Percentiles rank a stretch among this genome's conserved stretches.
phyloP scores from a whole-genome alignment of 192 early-diverging fungal genomes.

The Backusella parvicylindrica region DNA sequence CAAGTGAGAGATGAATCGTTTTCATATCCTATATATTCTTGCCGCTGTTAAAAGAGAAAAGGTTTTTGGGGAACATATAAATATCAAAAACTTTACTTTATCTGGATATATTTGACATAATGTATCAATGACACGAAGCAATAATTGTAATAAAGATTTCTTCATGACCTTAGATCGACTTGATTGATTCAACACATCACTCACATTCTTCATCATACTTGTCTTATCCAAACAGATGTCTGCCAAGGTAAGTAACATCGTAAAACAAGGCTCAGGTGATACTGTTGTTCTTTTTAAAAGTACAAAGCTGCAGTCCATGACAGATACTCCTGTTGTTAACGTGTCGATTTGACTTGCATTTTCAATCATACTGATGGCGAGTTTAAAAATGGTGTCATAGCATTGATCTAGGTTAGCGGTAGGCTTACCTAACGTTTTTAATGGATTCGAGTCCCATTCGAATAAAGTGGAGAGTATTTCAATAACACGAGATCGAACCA shows the following conservation, averaged over 20 bases:
- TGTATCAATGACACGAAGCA: background rate
- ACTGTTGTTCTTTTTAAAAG: background rate
- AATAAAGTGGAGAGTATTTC: constrained; percentile 44
- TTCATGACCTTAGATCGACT: background rate
- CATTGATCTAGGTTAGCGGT: background rate
- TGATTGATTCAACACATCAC: background rate
- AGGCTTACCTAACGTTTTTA: constrained; percentile 1
- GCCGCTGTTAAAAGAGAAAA: background rate
- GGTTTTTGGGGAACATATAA: too few species aligned
- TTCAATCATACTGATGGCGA: background rate
- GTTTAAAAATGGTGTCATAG: background rate
- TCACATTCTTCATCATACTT: background rate
- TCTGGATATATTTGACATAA: background rate
- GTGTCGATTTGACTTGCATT: background rate
- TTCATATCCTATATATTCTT: background rate
- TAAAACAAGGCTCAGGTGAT: background rate
- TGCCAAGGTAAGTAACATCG: background rate
- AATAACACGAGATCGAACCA: constrained; percentile 39
- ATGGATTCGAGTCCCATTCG: constrained; percentile 35
- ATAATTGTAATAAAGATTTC: background rate
- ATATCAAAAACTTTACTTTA: background rate
- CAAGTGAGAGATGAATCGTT: background rate
- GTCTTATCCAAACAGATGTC: background rate
- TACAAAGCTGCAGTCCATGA: background rate
- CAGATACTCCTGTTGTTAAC: constrained; percentile 8